Conservation (phyloP, 257 asterid genomes). For the Forsythia suspensa region DNA sequence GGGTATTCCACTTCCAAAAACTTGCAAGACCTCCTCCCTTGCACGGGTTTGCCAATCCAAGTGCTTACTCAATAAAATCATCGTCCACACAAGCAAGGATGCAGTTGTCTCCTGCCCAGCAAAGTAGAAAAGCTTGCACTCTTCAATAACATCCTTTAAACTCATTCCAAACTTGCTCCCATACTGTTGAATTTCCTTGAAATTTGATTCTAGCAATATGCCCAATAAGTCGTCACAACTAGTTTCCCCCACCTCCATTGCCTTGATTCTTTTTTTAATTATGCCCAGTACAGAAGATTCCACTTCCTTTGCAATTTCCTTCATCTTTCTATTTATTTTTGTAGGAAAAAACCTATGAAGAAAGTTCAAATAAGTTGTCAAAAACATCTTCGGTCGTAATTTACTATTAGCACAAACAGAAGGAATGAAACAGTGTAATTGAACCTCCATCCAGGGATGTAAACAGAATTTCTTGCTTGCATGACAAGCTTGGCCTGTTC, state of each 20-base stretch:
- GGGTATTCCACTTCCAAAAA: constrained; percentile 32
- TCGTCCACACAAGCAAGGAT: constrained; percentile 51
- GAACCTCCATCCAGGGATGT: constrained; percentile 50
- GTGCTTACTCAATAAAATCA: constrained; percentile 46
- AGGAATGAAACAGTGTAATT: not conserved
- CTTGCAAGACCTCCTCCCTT: constrained; percentile 48
- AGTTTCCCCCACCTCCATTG: constrained; percentile 41
- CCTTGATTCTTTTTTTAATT: constrained; percentile 39
- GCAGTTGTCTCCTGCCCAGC: constrained; percentile 70
- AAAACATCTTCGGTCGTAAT: not conserved
- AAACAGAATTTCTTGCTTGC: constrained; percentile 19
- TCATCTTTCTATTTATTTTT: constrained; percentile 39
- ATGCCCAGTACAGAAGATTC: constrained; percentile 32
- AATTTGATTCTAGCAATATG: constrained; percentile 41
- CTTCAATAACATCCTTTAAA: constrained; percentile 47
- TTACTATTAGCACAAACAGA: not conserved
- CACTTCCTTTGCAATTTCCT: constrained; percentile 37
- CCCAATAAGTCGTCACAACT: constrained; percentile 38
- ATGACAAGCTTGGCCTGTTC: constrained; percentile 35
- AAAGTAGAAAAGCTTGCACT: constrained; percentile 58
- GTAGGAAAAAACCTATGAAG: constrained; percentile 49
- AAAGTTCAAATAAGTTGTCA: not conserved
- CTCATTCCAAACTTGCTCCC: constrained; percentile 46
- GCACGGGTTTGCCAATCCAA: constrained; percentile 55
- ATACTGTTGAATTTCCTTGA: constrained; percentile 33